Base-by-base conservation (phyloP, 2,329 filamentous ascomycete genomes). In the Arthrobotrys megalospora region DNA sequence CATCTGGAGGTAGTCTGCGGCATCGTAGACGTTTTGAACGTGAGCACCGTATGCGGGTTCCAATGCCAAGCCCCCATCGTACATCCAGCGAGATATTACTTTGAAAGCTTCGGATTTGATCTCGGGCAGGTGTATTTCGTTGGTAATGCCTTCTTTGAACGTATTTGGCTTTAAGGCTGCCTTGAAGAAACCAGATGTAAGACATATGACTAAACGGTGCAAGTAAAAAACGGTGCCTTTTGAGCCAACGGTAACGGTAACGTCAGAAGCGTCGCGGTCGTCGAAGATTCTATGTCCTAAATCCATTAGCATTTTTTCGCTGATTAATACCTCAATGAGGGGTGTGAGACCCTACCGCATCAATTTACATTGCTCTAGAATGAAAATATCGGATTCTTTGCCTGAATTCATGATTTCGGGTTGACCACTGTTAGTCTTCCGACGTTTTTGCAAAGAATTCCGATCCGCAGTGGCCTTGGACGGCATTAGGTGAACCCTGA, bases 61-160 rank as follows among this genome's bases (percentile, higher is more conserved):
- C n/a, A 53, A 16, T 10, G 14, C 1, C 4, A 66, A 19, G 45
- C 63, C 34, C 2, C 45, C 41, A 14, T 41, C 67, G n/a, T 70
- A 70, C 53, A 70, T 48, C 67, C 67, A 70, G 7, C 38, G 16
- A 8, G 19, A 32, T 7, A 70, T 24, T 2, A 65, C 19, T 10
- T 19, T 36, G 24, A 65, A 65, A 5, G 50, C 60, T 10, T 65
- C 48, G 10, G 58, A n/a, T 6, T 45, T 50, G 14, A 65, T 14
- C 11, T 43, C 32, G 8, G 69, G 36, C 8, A 52, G 12, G 19
- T 16, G 12, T 12, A 55, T 38, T n/a, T 65, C 68, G 11, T n/a
- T 19, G 1, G n/a, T 16, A 36, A 1, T 21, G 1, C 16, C 34
- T 47, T 63, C 58, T 47, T 63, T 47, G 8, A 45, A n/a, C n/a